phyloP scores from a whole-genome alignment of 148 eudicot species.

The Vaccinium vitisidaea region DNA sequence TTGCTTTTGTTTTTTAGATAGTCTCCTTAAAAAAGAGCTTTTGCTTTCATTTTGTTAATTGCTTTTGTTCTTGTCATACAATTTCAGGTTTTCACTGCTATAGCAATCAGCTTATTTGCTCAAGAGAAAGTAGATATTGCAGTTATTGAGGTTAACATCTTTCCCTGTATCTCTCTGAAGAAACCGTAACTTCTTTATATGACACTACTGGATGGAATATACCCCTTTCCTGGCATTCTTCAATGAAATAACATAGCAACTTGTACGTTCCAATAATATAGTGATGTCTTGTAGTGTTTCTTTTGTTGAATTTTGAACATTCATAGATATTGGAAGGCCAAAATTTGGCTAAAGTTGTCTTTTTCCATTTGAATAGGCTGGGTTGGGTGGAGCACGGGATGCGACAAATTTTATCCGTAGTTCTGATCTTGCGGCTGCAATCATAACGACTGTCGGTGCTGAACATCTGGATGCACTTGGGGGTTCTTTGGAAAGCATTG shows the following conservation, averaged over 20 bases:
- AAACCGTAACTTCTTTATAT: background rate
- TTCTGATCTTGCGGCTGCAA: slow-evolving; percentile 68
- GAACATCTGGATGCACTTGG: slow-evolving; percentile 98
- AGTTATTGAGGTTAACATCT: slow-evolving; percentile 8
- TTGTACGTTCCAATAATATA: background rate
- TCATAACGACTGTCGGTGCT: slow-evolving; percentile 79
- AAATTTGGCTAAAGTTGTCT: background rate
- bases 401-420: slow-evolving; percentile 78
- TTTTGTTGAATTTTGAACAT: background rate
- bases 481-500: slow-evolving; percentile 91
- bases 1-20: background rate
- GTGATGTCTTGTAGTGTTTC: background rate
- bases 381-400: slow-evolving; percentile 96
- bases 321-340: background rate
- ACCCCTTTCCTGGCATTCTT: background rate
- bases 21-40: background rate
- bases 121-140: slow-evolving; percentile 22
- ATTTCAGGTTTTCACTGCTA: slow-evolving; percentile 77
- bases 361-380: slow-evolving; percentile 51
- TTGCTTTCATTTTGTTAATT: background rate
- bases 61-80: slow-evolving; percentile 8
- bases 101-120: slow-evolving; percentile 85
- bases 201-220: background rate
- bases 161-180: background rate
- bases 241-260: background rate